Evolutionary conservation across 1,284 basidiomycete species (phyloP), one percentile per base, ranked within the genome.

Genomic region (Trichosporon ovoides): DNA sequence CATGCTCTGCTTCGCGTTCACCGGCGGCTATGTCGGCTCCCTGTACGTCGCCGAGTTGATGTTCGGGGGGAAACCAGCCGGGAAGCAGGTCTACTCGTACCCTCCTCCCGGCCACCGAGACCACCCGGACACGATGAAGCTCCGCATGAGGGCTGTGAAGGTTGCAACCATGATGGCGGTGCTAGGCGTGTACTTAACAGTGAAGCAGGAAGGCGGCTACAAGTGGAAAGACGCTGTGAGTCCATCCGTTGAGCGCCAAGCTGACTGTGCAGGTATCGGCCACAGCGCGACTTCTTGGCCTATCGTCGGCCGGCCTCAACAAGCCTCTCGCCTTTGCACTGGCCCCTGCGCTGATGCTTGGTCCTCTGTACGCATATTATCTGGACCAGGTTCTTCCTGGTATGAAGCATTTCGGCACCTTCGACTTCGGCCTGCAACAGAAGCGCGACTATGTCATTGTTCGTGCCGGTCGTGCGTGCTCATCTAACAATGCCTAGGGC

Each of bases 381-480:
- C 78, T 92, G 1, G 79, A 79, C 7, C 67, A 75, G 3, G 70
- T 79, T 7, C 79, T 92, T 2, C 89, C 90, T 0, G 80, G 84
- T 11, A 87, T 89, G 73, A 53, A 31, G 7, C 61, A 59, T 58
- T 46, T 31, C 43, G 35, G 51, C 37, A 19, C 20, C 24, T 14
- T 38, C 11, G 22, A 50, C 51, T 67, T 66, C 33, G 67, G 68
- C 1, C 64, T 74, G 43, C 59, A 71, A 10, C 73, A 74, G 55
- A 57, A 86, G 28, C 79, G 95, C 60, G 97, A 94, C 73, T 92
- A 85, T 70, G 66, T 89, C 36, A 75, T 88, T 31, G 92, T 91
- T 67, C 58, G 87, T 82, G 28, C 37, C n/a, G 36, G n/a, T 28
- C 49, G 57, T 18, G 14, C 14, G 38, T 31, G 43, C 35, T 56